Evolutionary conservation across 352 stramenopile species (phyloP), one percentile per base, ranked within the genome.

Genomic region (Globisporangium spiculum): DNA sequence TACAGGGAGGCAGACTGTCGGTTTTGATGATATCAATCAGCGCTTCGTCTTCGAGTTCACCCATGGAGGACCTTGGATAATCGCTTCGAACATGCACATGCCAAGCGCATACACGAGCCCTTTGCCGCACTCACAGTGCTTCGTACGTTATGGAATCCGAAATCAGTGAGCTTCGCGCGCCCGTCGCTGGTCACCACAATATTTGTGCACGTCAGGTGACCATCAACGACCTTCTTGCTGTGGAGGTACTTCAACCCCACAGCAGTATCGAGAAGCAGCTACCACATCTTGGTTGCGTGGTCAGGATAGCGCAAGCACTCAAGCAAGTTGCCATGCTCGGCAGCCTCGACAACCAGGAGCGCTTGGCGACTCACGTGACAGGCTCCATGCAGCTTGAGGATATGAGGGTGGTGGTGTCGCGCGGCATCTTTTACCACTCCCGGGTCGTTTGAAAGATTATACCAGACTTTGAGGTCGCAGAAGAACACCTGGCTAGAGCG

Each of bases 201-300:
- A 22, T 55, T 68, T 20, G 50, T 24, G 34, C 62, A 67, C 20
- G 14, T 67, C 0, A 67, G 50, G n/a, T 67, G 50, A 14, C 62
- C 62, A 12, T 67, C 50, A n/a, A 61, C 50, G 14, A 67, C 7
- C 2, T 50, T 50, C 1, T 27, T n/a, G 5, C 2, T 10, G 24
- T 67, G 62, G 20, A 67, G 22, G n/a, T 67, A 67, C 62, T 67
- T 50, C 27, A 67, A 27, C 24, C 30, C 27, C n/a, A 4, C 12
- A 1, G 30, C 62, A 20, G 24, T 50, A 34, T 61, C 50, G 18
- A 22, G n/a, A 34, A 67, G 54, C 9, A 30, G 26, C 16, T 57
- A 16, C 41, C 48, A 56, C 4, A 65, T 58, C 16, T 57, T 55
- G 7, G 20, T 1, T 5, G 4, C 18, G 18, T 41, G 46, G 2